A percentile compares a stretch with the other conserved stretches of the same genome.
Conservation (phyloP, 768 basidiomycete species). For the Ramaria sp. region DNA sequence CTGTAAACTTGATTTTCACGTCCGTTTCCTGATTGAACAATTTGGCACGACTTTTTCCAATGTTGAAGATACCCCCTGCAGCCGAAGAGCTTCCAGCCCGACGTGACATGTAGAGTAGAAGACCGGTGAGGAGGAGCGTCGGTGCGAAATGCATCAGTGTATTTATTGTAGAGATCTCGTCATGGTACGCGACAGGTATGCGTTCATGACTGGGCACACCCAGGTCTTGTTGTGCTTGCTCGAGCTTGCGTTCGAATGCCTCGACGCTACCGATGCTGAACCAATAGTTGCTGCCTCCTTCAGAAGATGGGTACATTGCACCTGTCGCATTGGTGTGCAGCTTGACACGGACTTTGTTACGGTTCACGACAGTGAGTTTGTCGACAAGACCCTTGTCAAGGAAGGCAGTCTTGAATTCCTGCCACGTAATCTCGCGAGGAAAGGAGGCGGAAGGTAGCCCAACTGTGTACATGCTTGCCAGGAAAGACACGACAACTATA, state of each 20-base stretch:
- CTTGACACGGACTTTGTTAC: constrained; percentile 82
- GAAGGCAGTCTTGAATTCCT: constrained; percentile 96
- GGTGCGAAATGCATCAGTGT: constrained; percentile 87
- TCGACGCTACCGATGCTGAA: constrained; percentile 98
- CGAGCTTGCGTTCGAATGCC: constrained; percentile 89
- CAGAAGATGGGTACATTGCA: constrained; percentile 56
- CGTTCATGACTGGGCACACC: constrained; percentile 87
- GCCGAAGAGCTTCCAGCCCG: constrained; percentile 53
- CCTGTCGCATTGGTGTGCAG: constrained; percentile 85
- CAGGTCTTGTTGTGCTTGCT: constrained; percentile 87
- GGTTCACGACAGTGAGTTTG: constrained; percentile 84
- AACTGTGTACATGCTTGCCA: constrained; percentile 54
- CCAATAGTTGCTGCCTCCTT: constrained; percentile 59
- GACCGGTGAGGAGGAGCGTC: constrained; percentile 83
- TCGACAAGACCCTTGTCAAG: constrained; percentile 95
- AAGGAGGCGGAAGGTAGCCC: constrained; percentile 28
- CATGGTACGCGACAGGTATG: constrained; percentile 94
- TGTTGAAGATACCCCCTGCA: constrained; percentile 88
- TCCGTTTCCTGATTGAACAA: constrained; percentile 97
- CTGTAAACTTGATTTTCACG: constrained; percentile 86
- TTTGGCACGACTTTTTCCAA: constrained; percentile 91
- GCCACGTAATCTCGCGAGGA: constrained; percentile 96
- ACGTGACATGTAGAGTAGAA: constrained; percentile 79
- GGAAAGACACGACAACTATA: constrained; percentile 1
- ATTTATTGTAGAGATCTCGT: constrained; percentile 78